Base-by-base conservation (phyloP, 2,329 filamentous ascomycete species). In the Paracamarosporium sp. region DNA sequence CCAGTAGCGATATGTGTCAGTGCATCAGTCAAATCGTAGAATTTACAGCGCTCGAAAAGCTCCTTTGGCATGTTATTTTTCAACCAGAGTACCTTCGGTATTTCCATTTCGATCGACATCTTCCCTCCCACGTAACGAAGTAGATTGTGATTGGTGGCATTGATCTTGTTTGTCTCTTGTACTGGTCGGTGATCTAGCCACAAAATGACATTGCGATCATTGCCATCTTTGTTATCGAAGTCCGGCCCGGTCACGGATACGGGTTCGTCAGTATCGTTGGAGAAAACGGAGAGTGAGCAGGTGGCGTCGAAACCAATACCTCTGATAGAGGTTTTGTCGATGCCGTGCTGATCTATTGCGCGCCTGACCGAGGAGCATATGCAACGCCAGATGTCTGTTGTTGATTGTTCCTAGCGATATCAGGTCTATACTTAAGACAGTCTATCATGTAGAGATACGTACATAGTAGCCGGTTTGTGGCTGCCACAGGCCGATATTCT, bases 31-130 rank as follows among this genome's bases (percentile, higher is more conserved):
- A 99, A 80, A 73, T 99, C 95, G 77, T 97, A 99, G 75, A 99
- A 99, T 78, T 97, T 97, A 87, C 93, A 97, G 61, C 90, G 88
- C 55, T 89, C 88, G 70, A 98, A 99, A 15, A 95, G 83, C 69
- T 97, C 91, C 54, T 90, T 85, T 2, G 95, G 90, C 95, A 99
- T 98, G 80, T 98, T 87, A 79, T 97, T 97, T 85, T 98, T 98
- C 73, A 99, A 85, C 95, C 95, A 99, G 56, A 98, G 84, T 1
- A 97, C 92, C 81, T 99, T 99, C 63, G 95, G 95, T 55, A 99
- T 96, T 78, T 99, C 95, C 95, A 99, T 99, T 82, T 99, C 95
- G 64, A 97, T 94, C 75, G 92, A 97, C 95, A 99, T 99, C 76
- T 90, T 94, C 62, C 95, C 95, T 67, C 95, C 95, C 17, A 99